Percentiles rank a stretch among this genome's conserved stretches.
These are phyloP conservation scores for Gonapodya sp. DNA, from an alignment of 192 early-diverging fungal genomes.

Conservation along the genomic window DNA sequence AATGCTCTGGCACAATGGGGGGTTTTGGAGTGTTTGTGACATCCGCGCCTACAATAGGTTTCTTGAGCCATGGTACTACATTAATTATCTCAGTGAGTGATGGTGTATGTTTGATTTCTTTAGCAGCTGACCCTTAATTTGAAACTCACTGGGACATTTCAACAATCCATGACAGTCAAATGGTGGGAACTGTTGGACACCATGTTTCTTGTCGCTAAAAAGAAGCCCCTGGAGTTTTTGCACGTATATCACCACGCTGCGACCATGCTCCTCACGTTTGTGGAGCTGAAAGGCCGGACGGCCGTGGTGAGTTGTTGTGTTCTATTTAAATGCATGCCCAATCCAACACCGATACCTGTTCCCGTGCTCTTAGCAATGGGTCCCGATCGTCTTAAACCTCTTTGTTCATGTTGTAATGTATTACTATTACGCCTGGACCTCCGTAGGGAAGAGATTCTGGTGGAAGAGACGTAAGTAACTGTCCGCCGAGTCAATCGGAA, in stretches of 20 bases:
- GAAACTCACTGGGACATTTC: background rate
- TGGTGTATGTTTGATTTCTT: background rate
- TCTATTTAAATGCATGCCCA: constrained; percentile 3
- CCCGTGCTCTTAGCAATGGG: constrained; percentile 37
- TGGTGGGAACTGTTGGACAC: constrained; percentile 85
- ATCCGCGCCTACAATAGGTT: constrained; percentile 62
- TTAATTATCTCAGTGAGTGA: background rate
- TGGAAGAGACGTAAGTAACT: background rate
- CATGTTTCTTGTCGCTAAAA: constrained; percentile 72
- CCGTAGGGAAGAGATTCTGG: background rate
- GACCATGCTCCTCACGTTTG: constrained; percentile 79
- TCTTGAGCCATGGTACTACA: constrained; percentile 75
- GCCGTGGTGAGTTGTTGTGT: constrained; percentile 56
- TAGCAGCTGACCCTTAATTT: background rate
- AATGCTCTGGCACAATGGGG: constrained; percentile 53
- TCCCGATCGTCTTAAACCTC: constrained; percentile 73
- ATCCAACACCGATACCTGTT: too few species aligned
- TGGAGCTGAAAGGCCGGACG: constrained; percentile 62
- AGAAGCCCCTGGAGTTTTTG: constrained; percentile 81
- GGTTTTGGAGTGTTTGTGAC: constrained; percentile 63
- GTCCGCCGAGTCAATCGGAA: background rate
- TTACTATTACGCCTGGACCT: constrained; percentile 14
- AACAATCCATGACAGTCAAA: constrained; percentile 52
- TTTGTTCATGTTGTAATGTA: constrained; percentile 82
- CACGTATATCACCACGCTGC: constrained; percentile 89